phyloP scores from a whole-genome alignment of 495 filamentous ascomycete genomes.

The Daldinia caldariorum region DNA sequence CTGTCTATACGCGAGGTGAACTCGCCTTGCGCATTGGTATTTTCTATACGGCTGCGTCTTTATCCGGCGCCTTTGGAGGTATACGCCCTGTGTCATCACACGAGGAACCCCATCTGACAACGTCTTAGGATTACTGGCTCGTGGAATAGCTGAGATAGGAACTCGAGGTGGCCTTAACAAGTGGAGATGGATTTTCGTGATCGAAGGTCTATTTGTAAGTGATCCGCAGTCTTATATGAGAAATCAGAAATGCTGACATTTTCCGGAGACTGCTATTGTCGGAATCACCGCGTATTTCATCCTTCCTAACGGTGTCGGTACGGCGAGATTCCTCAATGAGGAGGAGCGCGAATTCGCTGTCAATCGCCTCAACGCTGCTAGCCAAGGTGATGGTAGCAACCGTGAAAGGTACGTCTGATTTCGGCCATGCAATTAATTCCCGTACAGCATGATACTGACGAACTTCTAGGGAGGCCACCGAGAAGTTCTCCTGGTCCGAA shows the following conservation, averaged over 20 bases:
- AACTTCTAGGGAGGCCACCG: slow-evolving; percentile 50
- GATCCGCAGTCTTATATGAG: neutral
- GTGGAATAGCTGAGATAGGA: slow-evolving; percentile 54
- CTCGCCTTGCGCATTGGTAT: slow-evolving; percentile 64
- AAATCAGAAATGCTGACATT: neutral
- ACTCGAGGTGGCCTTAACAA: slow-evolving; percentile 52
- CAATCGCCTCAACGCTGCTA: slow-evolving; percentile 51
- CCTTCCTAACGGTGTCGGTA: slow-evolving; percentile 67
- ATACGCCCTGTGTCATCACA: slow-evolving; percentile 1
- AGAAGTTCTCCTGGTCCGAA: slow-evolving; percentile 71
- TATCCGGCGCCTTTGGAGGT: slow-evolving; percentile 68
- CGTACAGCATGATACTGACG: slow-evolving; percentile 24
- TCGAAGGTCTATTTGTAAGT: slow-evolving; percentile 60
- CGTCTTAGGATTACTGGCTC: slow-evolving; percentile 56
- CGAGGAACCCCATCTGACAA: slow-evolving; percentile 10
- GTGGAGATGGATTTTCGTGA: slow-evolving; percentile 65
- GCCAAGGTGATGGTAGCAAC: slow-evolving; percentile 37
- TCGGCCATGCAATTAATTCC: neutral
- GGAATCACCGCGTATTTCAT: slow-evolving; percentile 64
- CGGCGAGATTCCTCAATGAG: slow-evolving; percentile 61
- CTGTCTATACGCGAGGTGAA: slow-evolving; percentile 59
- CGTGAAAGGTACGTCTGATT: slow-evolving; percentile 44
- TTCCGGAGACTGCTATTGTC: slow-evolving; percentile 59
- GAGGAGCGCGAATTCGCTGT: slow-evolving; percentile 57
- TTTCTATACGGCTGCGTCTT: slow-evolving; percentile 63